Conservation (phyloP, 192 early-diverging fungal genomes). For the Gigaspora rosea region DNA sequence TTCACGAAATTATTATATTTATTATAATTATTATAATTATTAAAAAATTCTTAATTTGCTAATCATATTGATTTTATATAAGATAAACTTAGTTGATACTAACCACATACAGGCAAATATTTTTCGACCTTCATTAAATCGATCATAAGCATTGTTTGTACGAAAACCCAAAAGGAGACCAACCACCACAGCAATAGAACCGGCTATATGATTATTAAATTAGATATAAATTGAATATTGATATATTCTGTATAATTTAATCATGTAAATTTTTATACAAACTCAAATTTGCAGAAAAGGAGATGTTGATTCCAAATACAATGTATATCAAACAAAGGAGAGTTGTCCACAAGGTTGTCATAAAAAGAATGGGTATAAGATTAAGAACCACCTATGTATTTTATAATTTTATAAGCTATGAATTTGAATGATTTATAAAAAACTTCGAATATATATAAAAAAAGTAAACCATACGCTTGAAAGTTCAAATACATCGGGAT, state of each 20-base stretch:
- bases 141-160: constrained; percentile 74
- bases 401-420: neutral
- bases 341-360: neutral
- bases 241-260: neutral
- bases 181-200: constrained; percentile 59
- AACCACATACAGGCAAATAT: constrained; percentile 60
- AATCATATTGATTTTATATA: too few relatives aligned
- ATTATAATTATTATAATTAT: too few relatives aligned
- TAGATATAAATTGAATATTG: neutral
- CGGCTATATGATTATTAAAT: constrained; percentile 35
- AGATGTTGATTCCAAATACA: neutral
- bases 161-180: constrained; percentile 82
- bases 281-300: neutral
- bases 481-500: neutral
- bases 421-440: neutral
- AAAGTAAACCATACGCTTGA: neutral
- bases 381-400: neutral
- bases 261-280: too few relatives aligned
- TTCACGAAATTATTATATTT: too few relatives aligned
- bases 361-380: constrained; percentile 10
- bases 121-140: constrained; percentile 81
- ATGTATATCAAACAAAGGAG: neutral
- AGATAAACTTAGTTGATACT: constrained; percentile 55
- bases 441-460: neutral
- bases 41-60: too few relatives aligned